phyloP scores from a whole-genome alignment of 2,329 filamentous ascomycete genomes.

The Xylaria arbuscula region DNA sequence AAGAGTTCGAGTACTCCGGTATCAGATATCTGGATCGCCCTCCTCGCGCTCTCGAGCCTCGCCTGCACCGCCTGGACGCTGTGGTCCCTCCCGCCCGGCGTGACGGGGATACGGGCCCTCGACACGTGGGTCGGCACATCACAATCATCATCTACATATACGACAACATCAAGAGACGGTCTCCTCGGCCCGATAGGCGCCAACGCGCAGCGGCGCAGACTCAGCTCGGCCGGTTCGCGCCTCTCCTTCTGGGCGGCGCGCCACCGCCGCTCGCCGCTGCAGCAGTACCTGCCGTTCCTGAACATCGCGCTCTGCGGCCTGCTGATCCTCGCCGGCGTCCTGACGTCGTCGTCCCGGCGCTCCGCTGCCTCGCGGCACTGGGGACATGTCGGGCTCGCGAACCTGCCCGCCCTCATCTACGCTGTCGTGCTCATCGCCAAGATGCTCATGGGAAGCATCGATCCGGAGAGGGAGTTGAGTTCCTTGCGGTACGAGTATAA shows the following conservation, averaged over 20 bases:
- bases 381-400: constrained; percentile 58
- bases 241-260: constrained; percentile 35
- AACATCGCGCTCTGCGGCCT: constrained; percentile 68
- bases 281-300: constrained; percentile 67
- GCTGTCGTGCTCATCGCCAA: constrained; percentile 70
- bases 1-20: constrained; percentile 6
- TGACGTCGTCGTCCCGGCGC: constrained; percentile 45
- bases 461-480: constrained; percentile 73
- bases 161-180: neutral
- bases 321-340: constrained; percentile 59
- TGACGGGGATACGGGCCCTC: constrained; percentile 63
- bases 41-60: constrained; percentile 73
- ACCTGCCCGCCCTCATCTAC: constrained; percentile 69
- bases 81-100: constrained; percentile 63
- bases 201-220: constrained; percentile 38
- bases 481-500: constrained; percentile 74
- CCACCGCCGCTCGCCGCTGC: constrained; percentile 59
- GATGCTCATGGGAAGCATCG: constrained; percentile 73
- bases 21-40: constrained; percentile 55
- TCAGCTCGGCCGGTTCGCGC: constrained; percentile 5
- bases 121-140: constrained; percentile 56
- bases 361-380: constrained; percentile 41
- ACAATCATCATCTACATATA: neutral
- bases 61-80: constrained; percentile 71
- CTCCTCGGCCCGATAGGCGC: constrained; percentile 24